Evolutionary conservation across 1,139 yeast genomes (phyloP), one percentile per base, ranked within the genome.

Genomic region (Pichia cactophila): DNA sequence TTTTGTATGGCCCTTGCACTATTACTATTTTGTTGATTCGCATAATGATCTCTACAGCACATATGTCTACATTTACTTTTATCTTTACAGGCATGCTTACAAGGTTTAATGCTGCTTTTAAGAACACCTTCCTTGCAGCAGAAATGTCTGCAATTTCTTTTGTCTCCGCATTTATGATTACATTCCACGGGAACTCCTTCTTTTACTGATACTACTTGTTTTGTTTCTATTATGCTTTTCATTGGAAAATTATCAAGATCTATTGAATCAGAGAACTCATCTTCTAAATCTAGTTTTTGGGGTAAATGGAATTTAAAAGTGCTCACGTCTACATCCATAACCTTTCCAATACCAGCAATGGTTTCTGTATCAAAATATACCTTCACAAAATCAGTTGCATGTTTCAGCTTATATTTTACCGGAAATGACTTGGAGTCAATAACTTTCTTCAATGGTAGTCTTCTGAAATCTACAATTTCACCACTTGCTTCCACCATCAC

Each of bases 121-220:
- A 61, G 60, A 38, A 72, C 59, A 1, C 77, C 77, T 42, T 70
- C 73, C 40, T 69, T 66, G 50, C 78, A 74, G 47, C 78, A 73
- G 7, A 69, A 45, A 55, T 73, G 77, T 10, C 77, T 66, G 51
- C 77, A 73, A 46, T 41, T 60, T 1, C 53, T 39, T 53, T 66
- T 69, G 47, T 68, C 63, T 11, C 38, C 48, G 52, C 78, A 74
- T 2, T 58, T 47, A 52, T 74, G 78, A 40, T 66, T 61, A 49
- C 78, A 74, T 43, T 63, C 61, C 41, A 60, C 59, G 33, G 62
- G 65, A 1, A 71, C 72, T 9, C 44, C 12, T 8, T 43, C 38
- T 14, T 43, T 20, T 17, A 26, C 33, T 9, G 12, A 17, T 16
- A 2, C 12, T 12, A 10, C 35, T 14, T 12, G 14, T 6, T 31